A percentile compares a stretch with the other conserved stretches of the same genome.
These are phyloP conservation scores for Camellia granthamiana DNA, from an alignment of 148 eudicot genomes.

Conservation along the genomic window DNA sequence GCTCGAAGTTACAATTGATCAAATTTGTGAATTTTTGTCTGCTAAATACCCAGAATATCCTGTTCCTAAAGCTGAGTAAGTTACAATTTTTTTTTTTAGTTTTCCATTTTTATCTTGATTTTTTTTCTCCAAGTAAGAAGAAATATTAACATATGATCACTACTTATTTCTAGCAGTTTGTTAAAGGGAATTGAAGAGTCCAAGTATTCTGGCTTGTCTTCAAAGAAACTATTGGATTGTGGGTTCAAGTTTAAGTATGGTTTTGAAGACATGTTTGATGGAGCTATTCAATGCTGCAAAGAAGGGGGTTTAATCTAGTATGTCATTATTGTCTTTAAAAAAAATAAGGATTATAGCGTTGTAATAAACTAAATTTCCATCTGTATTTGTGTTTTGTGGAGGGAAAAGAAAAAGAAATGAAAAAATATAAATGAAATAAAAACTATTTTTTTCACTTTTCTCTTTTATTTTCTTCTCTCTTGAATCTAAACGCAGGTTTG, in stretches of 20 bases:
- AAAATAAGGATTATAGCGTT: too few species aligned
- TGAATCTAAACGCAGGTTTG: too few species aligned
- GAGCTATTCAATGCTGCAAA: constrained; percentile 40
- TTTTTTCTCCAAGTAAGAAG: background rate
- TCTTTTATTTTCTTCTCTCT: too few species aligned
- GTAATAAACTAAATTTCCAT: too few species aligned
- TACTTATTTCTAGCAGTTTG: background rate
- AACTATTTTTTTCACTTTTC: too few species aligned
- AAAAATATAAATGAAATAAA: too few species aligned
- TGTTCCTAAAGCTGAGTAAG: constrained; percentile 27
- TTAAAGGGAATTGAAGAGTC: constrained; percentile 12
- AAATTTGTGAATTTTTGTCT: constrained; percentile 27
- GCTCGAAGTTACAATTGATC: constrained; percentile 16
- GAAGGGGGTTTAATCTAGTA: constrained; percentile 27
- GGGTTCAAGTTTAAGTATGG: constrained; percentile 45
- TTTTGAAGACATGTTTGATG: constrained; percentile 42
- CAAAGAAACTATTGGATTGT: constrained; percentile 38
- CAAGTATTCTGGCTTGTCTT: constrained; percentile 27
- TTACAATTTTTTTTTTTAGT: background rate
- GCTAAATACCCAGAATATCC: constrained; percentile 39
- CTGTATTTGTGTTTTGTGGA: too few species aligned
- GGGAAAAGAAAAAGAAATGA: too few species aligned
- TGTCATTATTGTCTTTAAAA: background rate
- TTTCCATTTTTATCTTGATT: background rate
- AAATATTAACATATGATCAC: background rate